Conservation (phyloP, 2,329 filamentous ascomycete genomes). For the Davidsoniella virescens region DNA sequence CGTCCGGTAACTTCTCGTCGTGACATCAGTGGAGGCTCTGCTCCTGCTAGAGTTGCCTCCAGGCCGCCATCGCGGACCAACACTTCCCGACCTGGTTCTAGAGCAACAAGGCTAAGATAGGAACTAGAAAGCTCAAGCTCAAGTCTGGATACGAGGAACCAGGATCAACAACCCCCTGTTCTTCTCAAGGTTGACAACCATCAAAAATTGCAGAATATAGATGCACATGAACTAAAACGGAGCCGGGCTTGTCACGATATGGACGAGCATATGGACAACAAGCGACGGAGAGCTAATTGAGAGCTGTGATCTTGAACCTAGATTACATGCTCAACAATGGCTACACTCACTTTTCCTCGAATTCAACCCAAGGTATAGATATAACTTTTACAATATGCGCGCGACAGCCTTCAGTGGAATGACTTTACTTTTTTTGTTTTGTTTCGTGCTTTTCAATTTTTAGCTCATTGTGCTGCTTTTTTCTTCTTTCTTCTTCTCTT, state of each 20-base stretch:
- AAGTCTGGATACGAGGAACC: neutral
- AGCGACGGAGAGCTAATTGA: too few relatives aligned
- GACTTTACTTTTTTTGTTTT: constrained; percentile 5
- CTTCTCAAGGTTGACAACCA: too few relatives aligned
- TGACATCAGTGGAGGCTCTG: neutral
- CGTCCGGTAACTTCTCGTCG: constrained; percentile 1
- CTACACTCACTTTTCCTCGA: too few relatives aligned
- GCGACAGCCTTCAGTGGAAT: constrained; percentile 1
- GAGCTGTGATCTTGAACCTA: too few relatives aligned
- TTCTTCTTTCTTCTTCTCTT: neutral
- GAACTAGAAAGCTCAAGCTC: constrained; percentile 2
- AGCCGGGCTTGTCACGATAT: too few relatives aligned
- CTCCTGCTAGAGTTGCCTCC: constrained; percentile 2
- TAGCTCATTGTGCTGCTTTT: neutral
- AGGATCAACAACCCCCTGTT: neutral
- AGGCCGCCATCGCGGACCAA: constrained; percentile 4
- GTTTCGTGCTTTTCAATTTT: neutral
- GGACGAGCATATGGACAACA: too few relatives aligned
- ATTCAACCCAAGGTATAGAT: neutral
- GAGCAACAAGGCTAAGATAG: constrained; percentile 6
- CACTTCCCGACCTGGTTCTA: constrained; percentile 1
- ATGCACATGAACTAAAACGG: too few relatives aligned
- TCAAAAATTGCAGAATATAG: too few relatives aligned
- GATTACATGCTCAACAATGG: too few relatives aligned
- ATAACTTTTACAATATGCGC: constrained; percentile 3